These are phyloP conservation scores for Sporobolomyces roseus DNA, from an alignment of 768 basidiomycete genomes.

Conservation along the genomic window DNA sequence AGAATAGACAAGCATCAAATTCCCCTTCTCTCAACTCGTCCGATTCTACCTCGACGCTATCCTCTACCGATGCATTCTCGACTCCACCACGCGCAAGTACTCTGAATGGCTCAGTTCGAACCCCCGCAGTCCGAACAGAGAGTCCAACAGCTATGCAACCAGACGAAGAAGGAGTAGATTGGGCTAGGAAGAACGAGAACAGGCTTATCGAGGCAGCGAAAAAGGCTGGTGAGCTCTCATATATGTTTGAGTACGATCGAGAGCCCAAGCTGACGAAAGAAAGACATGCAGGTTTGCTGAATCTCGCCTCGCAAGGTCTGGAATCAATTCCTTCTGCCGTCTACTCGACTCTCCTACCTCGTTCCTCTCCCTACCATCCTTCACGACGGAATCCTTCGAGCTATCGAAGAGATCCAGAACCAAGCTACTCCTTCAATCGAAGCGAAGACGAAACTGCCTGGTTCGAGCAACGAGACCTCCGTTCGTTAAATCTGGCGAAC, in stretches of 20 bases:
- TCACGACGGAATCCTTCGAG: slow-evolving; percentile 1
- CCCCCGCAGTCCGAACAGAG: no score
- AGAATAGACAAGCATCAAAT: background rate
- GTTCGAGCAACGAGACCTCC: slow-evolving; percentile 31
- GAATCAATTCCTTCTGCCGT: background rate
- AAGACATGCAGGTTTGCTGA: slow-evolving; percentile 33
- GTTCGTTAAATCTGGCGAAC: slow-evolving; percentile 16
- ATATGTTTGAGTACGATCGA: no score
- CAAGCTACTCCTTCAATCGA: slow-evolving; percentile 7
- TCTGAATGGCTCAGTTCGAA: background rate
- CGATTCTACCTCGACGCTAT: background rate
- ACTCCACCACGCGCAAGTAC: background rate
- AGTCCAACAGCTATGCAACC: background rate
- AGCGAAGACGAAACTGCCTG: slow-evolving; percentile 8
- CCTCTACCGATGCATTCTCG: background rate
- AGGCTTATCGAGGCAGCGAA: slow-evolving; percentile 24
- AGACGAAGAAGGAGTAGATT: slow-evolving; percentile 4
- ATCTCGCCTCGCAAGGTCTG: slow-evolving; percentile 24
- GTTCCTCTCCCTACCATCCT: slow-evolving; percentile 22
- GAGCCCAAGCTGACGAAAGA: no score
- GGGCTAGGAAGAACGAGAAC: slow-evolving; percentile 25
- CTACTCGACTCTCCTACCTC: slow-evolving; percentile 25
- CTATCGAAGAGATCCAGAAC: background rate
- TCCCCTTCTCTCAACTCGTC: slow-evolving; percentile 14
- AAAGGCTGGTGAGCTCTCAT: slow-evolving; percentile 12